Base-by-base conservation (phyloP, 225 moss, liverwort and hornwort genomes). In the Antitrichia curtipendula region DNA sequence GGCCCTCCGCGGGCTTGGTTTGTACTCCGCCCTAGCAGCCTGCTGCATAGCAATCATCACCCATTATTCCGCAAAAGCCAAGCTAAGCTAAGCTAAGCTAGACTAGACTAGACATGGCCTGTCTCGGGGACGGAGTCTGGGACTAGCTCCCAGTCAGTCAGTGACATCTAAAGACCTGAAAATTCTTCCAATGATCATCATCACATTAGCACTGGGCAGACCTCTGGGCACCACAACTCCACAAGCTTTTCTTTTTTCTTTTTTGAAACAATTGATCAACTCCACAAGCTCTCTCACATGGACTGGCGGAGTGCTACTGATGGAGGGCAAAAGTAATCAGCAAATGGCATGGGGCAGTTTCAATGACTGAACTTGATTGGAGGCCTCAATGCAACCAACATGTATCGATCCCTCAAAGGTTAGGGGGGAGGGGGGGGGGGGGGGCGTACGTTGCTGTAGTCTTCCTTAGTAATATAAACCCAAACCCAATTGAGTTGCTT, bases 41-140 rank as follows among this genome's bases (percentile, higher is more conserved):
- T 82, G 50, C 82, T 56, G 82, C 59, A 69, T 52, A 74, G 40
- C 62, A 74, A 86, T 91, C 88, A 88, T 91, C 88, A 72, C 88
- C 86, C 91, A 88, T 88, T 63, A 86, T 88, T 91, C 86, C 80
- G 31, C 82, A 38, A 53, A 53, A 85, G 85, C 85, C 16, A n/a
- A 49, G 15, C 58, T 25, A 38, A 13, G n/a, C n/a, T 58, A 5
- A 41, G 41, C 40, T 25, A 38, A 13, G n/a, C n/a, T 58, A 5
- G 25, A 25, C 40, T 8, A 41, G 31, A 57, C 41, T 20, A 64
- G 52, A 72, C 84, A 43, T 41, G 76, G 78, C 68, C 56, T 24
- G 66, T 73, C 71, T 81, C 71, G 61, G 82, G 7, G 43, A 45
- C 45, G 6, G 45, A 45, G 68, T 66, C 76, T n/a, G 36, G 8